phyloP scores from a whole-genome alignment of 2,329 filamentous ascomycete genomes.

The Cladophialophora bantiana region DNA sequence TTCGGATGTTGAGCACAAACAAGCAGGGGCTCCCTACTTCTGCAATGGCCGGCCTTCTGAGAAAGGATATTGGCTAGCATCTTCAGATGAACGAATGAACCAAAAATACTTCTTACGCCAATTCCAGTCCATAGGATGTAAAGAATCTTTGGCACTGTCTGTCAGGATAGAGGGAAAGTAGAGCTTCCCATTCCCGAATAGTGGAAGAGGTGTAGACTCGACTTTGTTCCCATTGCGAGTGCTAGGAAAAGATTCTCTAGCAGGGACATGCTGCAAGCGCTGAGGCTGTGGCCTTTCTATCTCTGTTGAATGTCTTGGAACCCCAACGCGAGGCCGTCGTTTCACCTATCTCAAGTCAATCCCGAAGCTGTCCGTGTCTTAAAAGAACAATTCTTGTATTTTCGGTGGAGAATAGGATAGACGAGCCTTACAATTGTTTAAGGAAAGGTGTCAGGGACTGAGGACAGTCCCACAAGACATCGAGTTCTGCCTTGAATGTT shows the following conservation, averaged over 20 bases:
- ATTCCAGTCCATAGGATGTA: slow-evolving; percentile 87
- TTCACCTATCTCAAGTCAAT: slow-evolving; percentile 16
- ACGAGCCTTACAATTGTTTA: too few species aligned
- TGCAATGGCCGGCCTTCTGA: slow-evolving; percentile 27
- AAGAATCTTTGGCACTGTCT: slow-evolving; percentile 63
- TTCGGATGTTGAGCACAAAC: slow-evolving; percentile 53
- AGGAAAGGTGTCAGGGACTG: too few species aligned
- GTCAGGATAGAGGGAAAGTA: slow-evolving; percentile 17
- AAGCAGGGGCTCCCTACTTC: slow-evolving; percentile 54
- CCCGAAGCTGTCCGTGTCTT: slow-evolving; percentile 8
- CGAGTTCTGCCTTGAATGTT: too few species aligned
- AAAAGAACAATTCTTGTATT: not conserved
- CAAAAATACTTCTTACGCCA: slow-evolving; percentile 64
- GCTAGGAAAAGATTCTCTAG: slow-evolving; percentile 4
- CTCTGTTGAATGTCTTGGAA: slow-evolving; percentile 4
- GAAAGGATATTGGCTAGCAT: not conserved
- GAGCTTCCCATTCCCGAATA: slow-evolving; percentile 44
- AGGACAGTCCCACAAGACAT: too few species aligned
- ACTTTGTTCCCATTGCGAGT: slow-evolving; percentile 28
- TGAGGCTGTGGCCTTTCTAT: not conserved
- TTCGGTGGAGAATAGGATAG: too few species aligned
- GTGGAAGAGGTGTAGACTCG: slow-evolving; percentile 42
- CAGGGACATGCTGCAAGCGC: slow-evolving; percentile 8
- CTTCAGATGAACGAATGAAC: not conserved
- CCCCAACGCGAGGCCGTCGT: slow-evolving; percentile 7